Base-by-base conservation (phyloP, 2,329 filamentous ascomycete genomes). In the Fragosphaeria purpurea region DNA sequence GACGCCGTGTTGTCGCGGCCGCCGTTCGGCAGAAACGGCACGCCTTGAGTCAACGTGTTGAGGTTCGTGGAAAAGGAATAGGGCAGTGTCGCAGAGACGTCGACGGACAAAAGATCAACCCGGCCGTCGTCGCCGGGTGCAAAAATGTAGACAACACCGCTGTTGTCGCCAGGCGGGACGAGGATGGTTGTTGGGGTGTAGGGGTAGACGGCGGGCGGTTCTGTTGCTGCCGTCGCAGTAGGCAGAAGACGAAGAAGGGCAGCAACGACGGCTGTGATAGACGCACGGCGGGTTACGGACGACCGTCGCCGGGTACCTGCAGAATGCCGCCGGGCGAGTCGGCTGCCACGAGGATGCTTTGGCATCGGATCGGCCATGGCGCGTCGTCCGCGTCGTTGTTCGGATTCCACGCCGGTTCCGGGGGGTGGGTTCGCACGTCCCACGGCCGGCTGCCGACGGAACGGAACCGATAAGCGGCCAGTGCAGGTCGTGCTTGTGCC, bases 121-220 rank as follows among this genome's bases (percentile, higher is more conserved):
- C 53, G 52, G 55, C 60, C 52, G 50, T 58, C 60, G 39, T 72
- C 67, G 35, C 67, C 70, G 10, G 84, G 76, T 37, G 75, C 71
- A 59, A 95, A 82, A 56, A 91, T 74, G 65, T 93, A 95, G 53
- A 82, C 81, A 60, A 40, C 40, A 46, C 39, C 54, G 48, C 69
- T 65, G 54, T 76, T 72, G 48, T 71, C 64, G 51, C 66, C 61
- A 6, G 76, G 22, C 3, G 22, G 71, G 44, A 81, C 73, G 52
- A 91, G 76, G 48, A 94, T 75, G 34, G 78, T 80, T 0, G 88
- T 88, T 3, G 88, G 85, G 50, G 83, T 82, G 70, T 94, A 95
- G 32, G 88, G 88, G 48, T 88, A 74, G 46, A 64, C 65, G 59
- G 73, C 70, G 47, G 73, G 70, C 6, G 53, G 39, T 5, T 65